A percentile compares a stretch with the other conserved stretches of the same genome.
Conservation (phyloP, 768 basidiomycete genomes). For the Psilocybe tampanensis region DNA sequence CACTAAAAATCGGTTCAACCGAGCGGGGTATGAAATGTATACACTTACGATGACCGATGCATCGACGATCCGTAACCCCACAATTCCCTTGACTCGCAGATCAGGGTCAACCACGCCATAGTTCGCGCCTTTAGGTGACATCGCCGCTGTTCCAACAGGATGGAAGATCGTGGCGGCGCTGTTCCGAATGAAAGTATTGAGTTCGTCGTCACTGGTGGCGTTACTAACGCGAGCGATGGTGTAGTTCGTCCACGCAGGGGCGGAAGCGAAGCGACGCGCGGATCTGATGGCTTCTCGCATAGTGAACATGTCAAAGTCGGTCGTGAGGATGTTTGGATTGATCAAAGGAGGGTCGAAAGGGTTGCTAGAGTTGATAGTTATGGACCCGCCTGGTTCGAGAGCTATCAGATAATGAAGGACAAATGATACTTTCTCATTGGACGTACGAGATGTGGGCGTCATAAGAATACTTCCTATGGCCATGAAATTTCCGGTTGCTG, state of each 20-base stretch:
- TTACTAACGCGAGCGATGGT: constrained; percentile 14
- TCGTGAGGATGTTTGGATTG: constrained; percentile 46
- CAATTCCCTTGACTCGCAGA: constrained; percentile 30
- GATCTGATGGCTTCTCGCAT: constrained; percentile 23
- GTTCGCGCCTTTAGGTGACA: constrained; percentile 22
- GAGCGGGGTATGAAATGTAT: no score
- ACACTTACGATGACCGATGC: constrained; percentile 30
- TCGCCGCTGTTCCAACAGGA: constrained; percentile 29
- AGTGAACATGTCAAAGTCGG: constrained; percentile 27
- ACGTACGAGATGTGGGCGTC: constrained; percentile 8
- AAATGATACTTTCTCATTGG: not conserved
- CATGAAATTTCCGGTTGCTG: constrained; percentile 3
- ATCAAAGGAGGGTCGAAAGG: constrained; percentile 47
- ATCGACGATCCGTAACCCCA: constrained; percentile 37
- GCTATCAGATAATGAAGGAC: not conserved
- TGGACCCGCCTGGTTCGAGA: constrained; percentile 26
- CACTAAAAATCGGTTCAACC: not conserved
- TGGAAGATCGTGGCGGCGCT: constrained; percentile 25
- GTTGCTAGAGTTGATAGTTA: constrained; percentile 38
- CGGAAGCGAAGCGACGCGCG: constrained; percentile 22
- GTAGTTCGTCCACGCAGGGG: constrained; percentile 27
- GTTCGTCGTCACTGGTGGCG: constrained; percentile 24
- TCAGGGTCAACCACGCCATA: constrained; percentile 35
- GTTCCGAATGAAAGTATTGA: constrained; percentile 23
- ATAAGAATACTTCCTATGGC: not conserved